Base-by-base conservation (phyloP, 805 yeast species). In the Candida michaelii region DNA sequence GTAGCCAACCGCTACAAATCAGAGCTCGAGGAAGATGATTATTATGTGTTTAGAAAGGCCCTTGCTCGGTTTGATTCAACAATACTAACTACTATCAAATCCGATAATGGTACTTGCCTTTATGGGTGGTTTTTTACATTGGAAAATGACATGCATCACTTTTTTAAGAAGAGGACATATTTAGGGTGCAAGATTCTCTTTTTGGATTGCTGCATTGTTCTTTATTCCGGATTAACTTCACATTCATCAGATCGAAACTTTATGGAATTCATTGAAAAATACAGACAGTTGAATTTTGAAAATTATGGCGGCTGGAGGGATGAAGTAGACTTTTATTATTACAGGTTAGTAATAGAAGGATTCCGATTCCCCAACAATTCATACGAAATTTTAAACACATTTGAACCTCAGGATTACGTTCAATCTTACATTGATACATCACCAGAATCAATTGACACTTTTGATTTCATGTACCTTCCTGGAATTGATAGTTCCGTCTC, bases 71-170 rank as follows among this genome's bases (percentile, higher is more conserved):
- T 33, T 5, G 17, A 31, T 15, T n/a, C 31, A 13, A 39, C 52
- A 19, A 42, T 56, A 33, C 19, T 39, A 27, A 27, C 43, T 13
- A 44, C 56, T 14, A 47, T 53, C 2, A 31, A 31, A 13, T 31
- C n/a, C 5, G 49, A 55, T 30, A 53, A 51, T 40, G 60, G 63
- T 4, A 37, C 56, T 11, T 59, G 63, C 1, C 31, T 64, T 11
- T 62, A 52, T 47, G 44, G 57, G 37, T 59, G 63, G 57, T 38
- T 63, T 10, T 51, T 60, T 12, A n/a, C 55, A 13, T 13, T 59
- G 6, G 44, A 42, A 3, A 43, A 42, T 5, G 48, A 43, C 5
- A 51, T 55, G 23, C 49, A 51, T 10, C 53, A 39, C 5, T 27
- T 51, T 40, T 42, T 59, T 5, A 48, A 57, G 16, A 30, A 47